These are phyloP conservation scores for Truncatella angustata DNA, from an alignment of 2,329 filamentous ascomycete species.

Conservation along the genomic window DNA sequence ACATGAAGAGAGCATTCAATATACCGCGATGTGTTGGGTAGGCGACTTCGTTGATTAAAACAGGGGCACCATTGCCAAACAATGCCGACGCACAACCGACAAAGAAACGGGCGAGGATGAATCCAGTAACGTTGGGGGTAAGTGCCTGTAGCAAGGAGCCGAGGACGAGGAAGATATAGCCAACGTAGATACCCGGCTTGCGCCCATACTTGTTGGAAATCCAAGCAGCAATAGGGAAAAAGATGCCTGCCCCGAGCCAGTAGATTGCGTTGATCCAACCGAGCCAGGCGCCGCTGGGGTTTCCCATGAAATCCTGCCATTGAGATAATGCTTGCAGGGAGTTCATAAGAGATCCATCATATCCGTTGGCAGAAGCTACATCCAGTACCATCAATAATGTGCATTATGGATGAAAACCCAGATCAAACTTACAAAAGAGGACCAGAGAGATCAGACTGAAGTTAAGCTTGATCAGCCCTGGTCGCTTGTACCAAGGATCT, in stretches of 20 bases:
- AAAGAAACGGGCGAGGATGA: conserved; percentile 34
- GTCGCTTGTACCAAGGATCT: conserved; percentile 6
- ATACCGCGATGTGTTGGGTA: conserved; percentile 37
- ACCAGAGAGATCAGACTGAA: conserved; percentile 3
- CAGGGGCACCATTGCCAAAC: conserved; percentile 29
- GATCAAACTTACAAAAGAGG: conserved; percentile 9
- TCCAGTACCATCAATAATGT: no score
- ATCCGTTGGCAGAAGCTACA: no score
- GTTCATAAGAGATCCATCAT: conserved; percentile 22
- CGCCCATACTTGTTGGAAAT: conserved; percentile 34
- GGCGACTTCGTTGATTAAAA: conserved; percentile 43
- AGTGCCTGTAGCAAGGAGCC: conserved; percentile 28
- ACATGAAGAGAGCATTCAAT: conserved; percentile 30
- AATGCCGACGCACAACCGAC: conserved; percentile 33
- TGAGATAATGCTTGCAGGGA: conserved; percentile 29
- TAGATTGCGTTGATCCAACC: conserved; percentile 29
- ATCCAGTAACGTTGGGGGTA: conserved; percentile 22
- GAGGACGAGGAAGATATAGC: conserved; percentile 29
- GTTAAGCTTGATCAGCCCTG: neutral
- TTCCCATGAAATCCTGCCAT: conserved; percentile 30
- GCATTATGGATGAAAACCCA: no score
- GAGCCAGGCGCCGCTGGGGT: conserved; percentile 15
- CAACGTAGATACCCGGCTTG: conserved; percentile 28
- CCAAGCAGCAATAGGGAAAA: conserved; percentile 26
- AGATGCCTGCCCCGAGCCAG: conserved; percentile 26